Conservation (phyloP, 768 basidiomycete species). For the Auriscalpium vulgare region DNA sequence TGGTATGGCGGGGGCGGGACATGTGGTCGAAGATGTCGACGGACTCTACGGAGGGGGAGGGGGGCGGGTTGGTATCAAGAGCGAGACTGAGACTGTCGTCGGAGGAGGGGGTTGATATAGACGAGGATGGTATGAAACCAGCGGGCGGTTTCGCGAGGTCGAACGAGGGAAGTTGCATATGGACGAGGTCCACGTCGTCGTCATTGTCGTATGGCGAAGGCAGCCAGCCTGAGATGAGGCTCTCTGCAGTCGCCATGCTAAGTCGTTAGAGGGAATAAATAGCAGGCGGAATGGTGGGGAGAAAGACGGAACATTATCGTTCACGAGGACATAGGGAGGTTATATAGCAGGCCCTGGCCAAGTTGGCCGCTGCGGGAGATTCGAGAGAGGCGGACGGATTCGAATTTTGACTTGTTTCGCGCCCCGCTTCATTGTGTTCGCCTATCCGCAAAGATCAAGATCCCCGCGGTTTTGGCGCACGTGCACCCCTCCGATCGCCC, state of each 20-base stretch:
- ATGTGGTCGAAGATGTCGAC: constrained; percentile 4
- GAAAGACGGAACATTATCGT: not conserved
- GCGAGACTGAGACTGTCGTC: not conserved
- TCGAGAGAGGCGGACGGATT: not conserved
- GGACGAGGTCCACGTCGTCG: constrained; percentile 12
- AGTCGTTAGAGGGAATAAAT: constrained; percentile 11
- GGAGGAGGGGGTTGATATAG: constrained; percentile 5
- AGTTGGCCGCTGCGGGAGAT: not conserved
- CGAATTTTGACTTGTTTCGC: not conserved
- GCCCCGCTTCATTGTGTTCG: constrained; percentile 8
- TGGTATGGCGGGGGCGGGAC: not conserved
- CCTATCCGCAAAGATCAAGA: constrained; percentile 7
- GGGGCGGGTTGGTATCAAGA: not conserved
- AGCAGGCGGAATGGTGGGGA: not conserved
- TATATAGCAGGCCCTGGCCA: constrained; percentile 6
- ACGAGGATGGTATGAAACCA: constrained; percentile 4
- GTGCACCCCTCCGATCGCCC: not conserved
- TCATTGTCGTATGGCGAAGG: constrained; percentile 13
- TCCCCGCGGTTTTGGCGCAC: not conserved
- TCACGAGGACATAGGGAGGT: not conserved
- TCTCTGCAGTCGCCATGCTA: constrained; percentile 10
- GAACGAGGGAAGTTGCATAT: not conserved
- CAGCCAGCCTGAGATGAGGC: constrained; percentile 13
- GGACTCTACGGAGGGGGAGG: constrained; percentile 1
- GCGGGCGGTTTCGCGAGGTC: not conserved